Evolutionary conservation across 1,139 yeast genomes (phyloP).

Genomic region (Wickerhamomyces sp.): DNA sequence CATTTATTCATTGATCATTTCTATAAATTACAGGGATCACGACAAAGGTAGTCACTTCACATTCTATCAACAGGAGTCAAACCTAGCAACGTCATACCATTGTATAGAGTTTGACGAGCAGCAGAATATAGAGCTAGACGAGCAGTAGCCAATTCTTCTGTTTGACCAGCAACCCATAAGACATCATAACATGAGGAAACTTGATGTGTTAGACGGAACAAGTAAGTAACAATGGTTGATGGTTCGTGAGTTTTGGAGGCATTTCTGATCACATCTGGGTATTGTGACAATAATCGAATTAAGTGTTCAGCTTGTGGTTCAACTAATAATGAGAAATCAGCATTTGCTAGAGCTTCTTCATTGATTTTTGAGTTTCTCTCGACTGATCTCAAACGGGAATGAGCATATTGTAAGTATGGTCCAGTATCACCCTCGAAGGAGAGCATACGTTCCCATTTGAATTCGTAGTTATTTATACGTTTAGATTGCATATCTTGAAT

Average conservation of each 20-base stretch:
- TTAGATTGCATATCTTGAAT: conserved; percentile 98
- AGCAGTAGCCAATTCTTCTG: conserved; percentile 79
- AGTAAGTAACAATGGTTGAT: conserved; percentile 87
- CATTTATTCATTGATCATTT: background rate
- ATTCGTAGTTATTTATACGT: conserved; percentile 92
- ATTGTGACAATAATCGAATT: conserved; percentile 78
- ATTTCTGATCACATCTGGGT: conserved; percentile 85
- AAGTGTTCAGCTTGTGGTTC: conserved; percentile 74
- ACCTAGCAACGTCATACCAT: conserved; percentile 89
- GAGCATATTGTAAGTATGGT: conserved; percentile 97
- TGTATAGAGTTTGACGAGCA: conserved; percentile 84
- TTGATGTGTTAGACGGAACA: conserved; percentile 87
- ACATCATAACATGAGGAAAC: conserved; percentile 95
- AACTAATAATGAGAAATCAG: conserved; percentile 66
- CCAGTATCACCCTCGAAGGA: conserved; percentile 99
- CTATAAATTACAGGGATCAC: background rate
- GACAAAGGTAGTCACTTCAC: conserved; percentile 37
- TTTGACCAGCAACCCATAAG: conserved; percentile 97
- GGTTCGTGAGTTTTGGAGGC: conserved; percentile 89
- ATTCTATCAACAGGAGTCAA: conserved; percentile 98
- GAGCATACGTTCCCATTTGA: conserved; percentile 98
- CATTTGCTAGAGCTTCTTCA: conserved; percentile 42
- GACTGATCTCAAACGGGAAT: conserved; percentile 92
- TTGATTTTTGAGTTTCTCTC: conserved; percentile 70
- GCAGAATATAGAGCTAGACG: conserved; percentile 89